Base-by-base conservation (phyloP, 148 eudicot genomes). In the Linanthus parryae region DNA sequence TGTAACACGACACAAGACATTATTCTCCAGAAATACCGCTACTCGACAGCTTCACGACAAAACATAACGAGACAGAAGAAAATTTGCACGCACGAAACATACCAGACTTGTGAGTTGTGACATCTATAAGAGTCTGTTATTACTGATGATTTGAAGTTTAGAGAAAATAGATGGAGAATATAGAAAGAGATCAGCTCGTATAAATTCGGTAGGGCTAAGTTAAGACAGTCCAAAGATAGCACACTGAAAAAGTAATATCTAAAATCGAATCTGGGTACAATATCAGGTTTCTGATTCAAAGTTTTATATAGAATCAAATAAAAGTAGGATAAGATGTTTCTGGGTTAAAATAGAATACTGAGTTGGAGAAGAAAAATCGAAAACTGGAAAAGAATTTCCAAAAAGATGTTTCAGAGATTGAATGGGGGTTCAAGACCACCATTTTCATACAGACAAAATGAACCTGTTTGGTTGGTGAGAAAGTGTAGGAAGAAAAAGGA, bases 201-300 rank as follows among this genome's bases (percentile, higher is more conserved):
- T 31, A 42, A 43, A 52, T 51, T 61, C 11, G 17, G 54, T n/a
- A 21, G 40, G 21, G 30, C 10, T 25, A 19, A 25, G 2, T 16
- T 4, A 30, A 39, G 38, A 27, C 41, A 40, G 28, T 43, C 23
- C 34, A 42, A 11, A 52, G 24, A 42, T 42, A 51, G 51, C 42
- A 61, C 51, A 52, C 31, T 31, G 20, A 3, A 59, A 10, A n/a
- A 56, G 14, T 36, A 41, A 40, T 22, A 47, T 51, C 53, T 52
- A 46, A 30, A 52, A 29, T 20, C 41, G 41, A 61, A 43, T 61
- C 43, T 31, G 14, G 16, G 27, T 52, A 40, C 42, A 52, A 47
- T 18, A 27, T 16, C 23, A 43, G 20, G 44, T 43, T 31, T 62
- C 40, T 19, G 26, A 12, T 28, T 15, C 56, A 6, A 17, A 33